phyloP scores from a whole-genome alignment of 306 rosid species.

The Dalbergia cochinchinensis region DNA sequence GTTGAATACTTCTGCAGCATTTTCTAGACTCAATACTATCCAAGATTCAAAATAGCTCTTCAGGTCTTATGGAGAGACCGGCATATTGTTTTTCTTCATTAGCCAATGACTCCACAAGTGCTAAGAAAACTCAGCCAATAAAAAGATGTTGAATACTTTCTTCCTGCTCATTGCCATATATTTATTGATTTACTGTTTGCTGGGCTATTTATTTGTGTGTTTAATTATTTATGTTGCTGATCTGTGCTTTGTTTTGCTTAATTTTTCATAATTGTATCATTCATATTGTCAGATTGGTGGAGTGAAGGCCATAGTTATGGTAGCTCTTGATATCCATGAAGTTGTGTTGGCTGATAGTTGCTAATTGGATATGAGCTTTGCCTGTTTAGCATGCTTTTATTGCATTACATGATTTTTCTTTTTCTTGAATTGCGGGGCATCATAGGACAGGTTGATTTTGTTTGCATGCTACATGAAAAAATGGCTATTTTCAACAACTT shows the following conservation, averaged over 20 bases:
- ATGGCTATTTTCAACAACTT: too few species aligned
- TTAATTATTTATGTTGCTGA: not conserved
- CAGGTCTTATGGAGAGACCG: too few species aligned
- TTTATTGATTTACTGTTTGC: constrained; percentile 32
- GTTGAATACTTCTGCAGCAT: too few species aligned
- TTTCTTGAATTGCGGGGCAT: not conserved
- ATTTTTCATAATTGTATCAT: constrained; percentile 2
- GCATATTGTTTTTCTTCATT: too few species aligned
- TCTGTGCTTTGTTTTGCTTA: not conserved
- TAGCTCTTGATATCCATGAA: not conserved
- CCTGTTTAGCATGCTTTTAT: not conserved
- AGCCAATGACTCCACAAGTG: too few species aligned
- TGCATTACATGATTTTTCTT: not conserved
- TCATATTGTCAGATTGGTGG: constrained; percentile 37
- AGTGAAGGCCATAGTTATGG: not conserved
- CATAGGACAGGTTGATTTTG: not conserved
- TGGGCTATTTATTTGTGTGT: not conserved
- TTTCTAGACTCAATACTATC: too few species aligned
- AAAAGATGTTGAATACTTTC: too few species aligned
- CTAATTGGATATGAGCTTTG: constrained; percentile 1
- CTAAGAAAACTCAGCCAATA: too few species aligned
- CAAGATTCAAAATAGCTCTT: too few species aligned
- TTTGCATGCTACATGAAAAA: too few species aligned
- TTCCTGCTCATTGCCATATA: not conserved
- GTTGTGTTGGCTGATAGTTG: constrained; percentile 28